These are phyloP conservation scores for Ophiocordyceps unilateralis DNA, from an alignment of 2,329 filamentous ascomycete species.

Conservation along the genomic window DNA sequence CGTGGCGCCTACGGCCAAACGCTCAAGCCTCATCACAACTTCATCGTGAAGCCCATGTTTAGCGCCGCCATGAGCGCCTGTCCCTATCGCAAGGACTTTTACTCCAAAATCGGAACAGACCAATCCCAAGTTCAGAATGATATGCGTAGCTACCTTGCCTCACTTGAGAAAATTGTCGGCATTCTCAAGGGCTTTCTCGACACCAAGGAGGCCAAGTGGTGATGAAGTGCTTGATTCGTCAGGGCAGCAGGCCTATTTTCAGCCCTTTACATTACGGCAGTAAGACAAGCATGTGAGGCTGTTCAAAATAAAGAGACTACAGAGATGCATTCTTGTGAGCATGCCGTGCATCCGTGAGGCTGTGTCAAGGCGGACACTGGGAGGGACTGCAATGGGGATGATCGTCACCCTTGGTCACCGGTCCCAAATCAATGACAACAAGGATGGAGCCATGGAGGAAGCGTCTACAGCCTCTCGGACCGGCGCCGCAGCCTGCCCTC, in stretches of 20 bases:
- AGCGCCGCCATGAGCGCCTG: constrained; percentile 82
- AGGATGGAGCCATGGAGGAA: neutral
- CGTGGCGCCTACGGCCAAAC: constrained; percentile 67
- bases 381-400: too few relatives aligned
- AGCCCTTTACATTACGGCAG: too few relatives aligned
- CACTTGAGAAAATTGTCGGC: constrained; percentile 59
- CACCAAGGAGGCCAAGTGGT: constrained; percentile 42
- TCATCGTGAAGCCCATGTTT: constrained; percentile 84
- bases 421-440: too few relatives aligned
- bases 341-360: too few relatives aligned
- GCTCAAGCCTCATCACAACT: constrained; percentile 81
- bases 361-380: too few relatives aligned
- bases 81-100: constrained; percentile 89
- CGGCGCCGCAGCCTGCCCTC: constrained; percentile 7
- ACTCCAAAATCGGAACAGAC: constrained; percentile 63
- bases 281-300: neutral
- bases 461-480: neutral
- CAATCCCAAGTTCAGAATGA: constrained; percentile 43
- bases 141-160: constrained; percentile 54
- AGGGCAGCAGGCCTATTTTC: neutral
- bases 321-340: too few relatives aligned
- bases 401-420: too few relatives aligned
- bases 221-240: constrained; percentile 11
- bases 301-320: neutral
- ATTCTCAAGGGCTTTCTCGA: constrained; percentile 49